Base-by-base conservation (phyloP, 1,139 yeast species). In the Spencermartinsiella ligniputridi region DNA sequence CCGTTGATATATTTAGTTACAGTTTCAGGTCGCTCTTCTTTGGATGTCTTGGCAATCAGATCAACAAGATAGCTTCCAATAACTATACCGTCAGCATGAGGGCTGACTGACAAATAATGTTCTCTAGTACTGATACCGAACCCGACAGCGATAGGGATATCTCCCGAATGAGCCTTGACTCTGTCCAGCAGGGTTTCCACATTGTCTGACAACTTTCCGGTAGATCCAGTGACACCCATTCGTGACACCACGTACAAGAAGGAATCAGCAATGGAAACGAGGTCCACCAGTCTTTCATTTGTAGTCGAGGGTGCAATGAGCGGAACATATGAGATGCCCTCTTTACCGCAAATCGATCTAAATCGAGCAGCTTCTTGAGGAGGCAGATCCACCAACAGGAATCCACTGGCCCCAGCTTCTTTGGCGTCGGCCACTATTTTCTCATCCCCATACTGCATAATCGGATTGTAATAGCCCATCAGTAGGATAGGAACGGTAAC, bases 401-500 rank as follows among this genome's bases (percentile, higher is more conserved):
- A 92, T 25, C 97, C 99, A 61, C 87, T 89, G 42, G 92, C 98
- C 51, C 99, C 99, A 1, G 92, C 96, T 21, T 71, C 74, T 41
- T 81, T 81, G 11, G 95, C 78, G 54, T 85, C 96, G 52, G 74
- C 70, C 51, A 89, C 79, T 70, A 92, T 74, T 63, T 79, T 74
- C 58, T 83, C 82, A 68, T 92, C 98, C 42, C 97, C 98, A 63
- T 83, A 92, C 57, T 78, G 83, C 66, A 88, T 65, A 52, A 92
- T 81, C 16, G 99, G 99, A 68, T 92, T 92, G 71, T 89, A 92
- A 75, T 92, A 92, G 46, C 99, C 99, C 99, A 92, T 92, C 48
- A 92, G 75, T 42, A 92, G 74, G 46, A 92, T 76, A 22, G 99
- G 99, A 15, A 89, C 79, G 34, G 87, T 80, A 44, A 94, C 86